Conservation (phyloP, 2,329 filamentous ascomycete species). For the Chaetomium sp. region DNA sequence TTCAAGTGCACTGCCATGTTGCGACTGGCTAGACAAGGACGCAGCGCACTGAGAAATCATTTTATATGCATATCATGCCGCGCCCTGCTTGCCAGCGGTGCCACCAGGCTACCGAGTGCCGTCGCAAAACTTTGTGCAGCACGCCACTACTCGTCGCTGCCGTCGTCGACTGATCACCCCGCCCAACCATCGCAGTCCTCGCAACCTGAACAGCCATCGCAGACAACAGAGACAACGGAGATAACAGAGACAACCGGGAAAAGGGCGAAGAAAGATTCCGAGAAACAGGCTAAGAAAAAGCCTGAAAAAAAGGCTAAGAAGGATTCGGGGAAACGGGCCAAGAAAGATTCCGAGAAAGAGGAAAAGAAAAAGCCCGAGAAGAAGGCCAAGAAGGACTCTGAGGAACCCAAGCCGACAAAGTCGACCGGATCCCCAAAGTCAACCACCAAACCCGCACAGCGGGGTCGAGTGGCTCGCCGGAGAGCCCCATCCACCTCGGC, state of each 20-base stretch:
- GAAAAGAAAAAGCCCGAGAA: too few relatives aligned
- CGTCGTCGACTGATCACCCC: constrained; percentile 12
- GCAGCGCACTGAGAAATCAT: constrained; percentile 19
- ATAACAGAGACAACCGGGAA: constrained; percentile 4
- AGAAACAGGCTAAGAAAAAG: background rate
- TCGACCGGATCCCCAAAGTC: background rate
- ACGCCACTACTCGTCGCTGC: constrained; percentile 22
- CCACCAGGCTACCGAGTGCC: constrained; percentile 13
- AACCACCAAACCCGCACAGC: background rate
- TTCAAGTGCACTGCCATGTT: constrained; percentile 27
- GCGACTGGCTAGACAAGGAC: constrained; percentile 25
- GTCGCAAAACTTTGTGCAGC: constrained; percentile 19
- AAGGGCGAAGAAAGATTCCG: background rate
- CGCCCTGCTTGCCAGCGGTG: constrained; percentile 20
- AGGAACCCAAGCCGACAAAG: background rate
- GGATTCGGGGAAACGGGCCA: background rate
- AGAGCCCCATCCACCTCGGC: background rate
- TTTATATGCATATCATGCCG: constrained; percentile 34
- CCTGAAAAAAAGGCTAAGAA: too few relatives aligned
- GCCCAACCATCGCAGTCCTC: background rate
- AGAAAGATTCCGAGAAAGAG: background rate
- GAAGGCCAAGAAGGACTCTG: background rate
- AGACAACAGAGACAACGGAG: too few relatives aligned
- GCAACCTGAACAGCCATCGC: too few relatives aligned
- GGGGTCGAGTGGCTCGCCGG: background rate